Evolutionary conservation across 1,139 yeast species (phyloP).

Genomic region (Hanseniaspora uvarum): DNA sequence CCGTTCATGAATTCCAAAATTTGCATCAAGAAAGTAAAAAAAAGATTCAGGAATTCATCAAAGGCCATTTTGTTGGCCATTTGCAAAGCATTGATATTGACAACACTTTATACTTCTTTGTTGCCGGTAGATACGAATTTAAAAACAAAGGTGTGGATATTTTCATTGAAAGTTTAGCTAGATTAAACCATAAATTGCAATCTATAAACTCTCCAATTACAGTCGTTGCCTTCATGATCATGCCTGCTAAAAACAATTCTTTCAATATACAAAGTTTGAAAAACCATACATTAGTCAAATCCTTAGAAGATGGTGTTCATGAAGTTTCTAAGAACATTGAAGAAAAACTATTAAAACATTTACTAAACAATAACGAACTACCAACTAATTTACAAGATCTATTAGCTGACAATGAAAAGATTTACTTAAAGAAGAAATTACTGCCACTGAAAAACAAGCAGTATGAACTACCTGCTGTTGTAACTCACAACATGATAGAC

Average conservation of each 20-base stretch:
- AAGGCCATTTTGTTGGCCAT: slow-evolving; percentile 96
- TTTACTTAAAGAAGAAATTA: slow-evolving; percentile 80
- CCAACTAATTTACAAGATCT: slow-evolving; percentile 62
- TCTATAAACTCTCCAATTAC: slow-evolving; percentile 76
- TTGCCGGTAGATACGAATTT: slow-evolving; percentile 94
- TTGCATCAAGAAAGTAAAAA: slow-evolving; percentile 86
- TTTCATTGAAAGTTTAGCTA: slow-evolving; percentile 83
- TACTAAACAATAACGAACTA: slow-evolving; percentile 48
- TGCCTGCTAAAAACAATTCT: slow-evolving; percentile 93
- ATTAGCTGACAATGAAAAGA: slow-evolving; percentile 79
- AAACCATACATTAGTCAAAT: slow-evolving; percentile 92
- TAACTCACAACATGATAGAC: slow-evolving; percentile 95
- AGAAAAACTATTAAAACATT: slow-evolving; percentile 78
- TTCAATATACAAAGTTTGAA: slow-evolving; percentile 91
- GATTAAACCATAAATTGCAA: slow-evolving; percentile 80
- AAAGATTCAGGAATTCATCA: slow-evolving; percentile 83
- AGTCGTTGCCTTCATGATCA: slow-evolving; percentile 93
- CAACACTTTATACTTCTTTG: slow-evolving; percentile 86
- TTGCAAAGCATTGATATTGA: slow-evolving; percentile 80
- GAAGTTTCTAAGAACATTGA: slow-evolving; percentile 87
- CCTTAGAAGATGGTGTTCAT: slow-evolving; percentile 76
- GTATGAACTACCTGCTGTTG: slow-evolving; percentile 83
- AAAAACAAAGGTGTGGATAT: slow-evolving; percentile 95
- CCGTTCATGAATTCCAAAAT: slow-evolving; percentile 96
- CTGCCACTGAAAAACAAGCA: slow-evolving; percentile 77